Evolutionary conservation across 2,329 filamentous ascomycete species (phyloP), one percentile per base, ranked within the genome.

Genomic region (Fusarium sp.): DNA sequence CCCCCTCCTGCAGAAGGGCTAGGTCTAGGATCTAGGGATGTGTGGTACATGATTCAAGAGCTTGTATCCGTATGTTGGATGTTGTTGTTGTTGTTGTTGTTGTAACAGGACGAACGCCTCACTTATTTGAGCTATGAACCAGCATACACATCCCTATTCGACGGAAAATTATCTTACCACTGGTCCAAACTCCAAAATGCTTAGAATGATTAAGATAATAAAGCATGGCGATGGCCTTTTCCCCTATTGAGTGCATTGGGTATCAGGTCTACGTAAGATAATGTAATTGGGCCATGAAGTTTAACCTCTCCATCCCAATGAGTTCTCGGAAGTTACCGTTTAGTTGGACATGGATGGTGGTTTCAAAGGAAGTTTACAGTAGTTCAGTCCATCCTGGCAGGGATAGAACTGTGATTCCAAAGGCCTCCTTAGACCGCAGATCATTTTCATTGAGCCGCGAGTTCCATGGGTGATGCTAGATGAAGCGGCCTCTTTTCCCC

Each of bases 311-410:
- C 46, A 58, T 37, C 37, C 37, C 43, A 22, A 48, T 33, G 27
- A n/a, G 40, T 10, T 32, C 30, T 70, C 66, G 66, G 66, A 66
- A 70, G 56, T 59, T 70, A 46, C 66, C 66, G 66, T 20, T 45
- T 7, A 30, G 25, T 30, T 30, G 32, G 43, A 53, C 62, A 69
- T 43, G 66, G 65, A 37, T 64, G 20, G 20, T 27, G 48, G 54
- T 48, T 41, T 48, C 20, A 49, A 41, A 55, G 62, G 27, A 47
- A 19, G 15, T 48, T 4, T 30, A 23, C 23, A 23, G 22, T 23
- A 23, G 22, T 23, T 23, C 22, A 20, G 13, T 56, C 6, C 25
- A 58, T 43, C 59, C 54, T 51, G 43, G 51, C 33, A 19, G 13
- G 27, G 45, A 47, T 51, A 44, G 39, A 62, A 33, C 35, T n/a